Base-by-base conservation (phyloP, 2,329 filamentous ascomycete species). In the Nakataea oryzae region DNA sequence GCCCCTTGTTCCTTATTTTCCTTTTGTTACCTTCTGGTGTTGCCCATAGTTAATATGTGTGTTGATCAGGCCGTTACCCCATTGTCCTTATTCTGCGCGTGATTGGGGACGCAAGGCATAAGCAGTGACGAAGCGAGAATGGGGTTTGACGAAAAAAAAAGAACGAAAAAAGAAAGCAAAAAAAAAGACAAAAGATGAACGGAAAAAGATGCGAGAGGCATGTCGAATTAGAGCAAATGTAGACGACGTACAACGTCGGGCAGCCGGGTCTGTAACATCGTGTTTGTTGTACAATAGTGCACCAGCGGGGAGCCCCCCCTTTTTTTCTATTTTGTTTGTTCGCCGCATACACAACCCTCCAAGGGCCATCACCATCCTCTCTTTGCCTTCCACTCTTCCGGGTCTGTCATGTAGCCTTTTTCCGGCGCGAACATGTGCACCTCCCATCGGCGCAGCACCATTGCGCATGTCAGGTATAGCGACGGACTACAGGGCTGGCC, bases 141-240 rank as follows among this genome's bases (percentile, higher is more conserved):
- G 41, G 41, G 21, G 41, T 2, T 50, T 11, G 41, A 50, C 41
- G 50, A n/a, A 59, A 57, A 59, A 61, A 64, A 60, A 61, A 59
- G 62, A 60, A 60, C 64, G 58, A 63, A 50, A n/a, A n/a, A 24
- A 9, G n/a, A 8, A 41, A 8, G n/a, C 14, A 41, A 41, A 41
- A 14, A 41, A 41, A 41, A 8, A 24, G 21, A n/a, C 41, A n/a
- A 3, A 24, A 7, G 41, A 50, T 17, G 17, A 2, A 21, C 17
- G 14, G 41, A 47, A 7, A 47, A 6, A 21, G 41, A 21, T 5
- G 41, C 41, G 24, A 50, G 24, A 50, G 41, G 41, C n/a, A n/a
- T n/a, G n/a, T n/a, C n/a, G n/a, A n/a, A n/a, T n/a, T n/a, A n/a
- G n/a, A n/a, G n/a, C n/a, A n/a, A n/a, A n/a, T n/a, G 41, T 24